Base-by-base conservation (phyloP, 495 filamentous ascomycete genomes). In the Daldinia grandis region DNA sequence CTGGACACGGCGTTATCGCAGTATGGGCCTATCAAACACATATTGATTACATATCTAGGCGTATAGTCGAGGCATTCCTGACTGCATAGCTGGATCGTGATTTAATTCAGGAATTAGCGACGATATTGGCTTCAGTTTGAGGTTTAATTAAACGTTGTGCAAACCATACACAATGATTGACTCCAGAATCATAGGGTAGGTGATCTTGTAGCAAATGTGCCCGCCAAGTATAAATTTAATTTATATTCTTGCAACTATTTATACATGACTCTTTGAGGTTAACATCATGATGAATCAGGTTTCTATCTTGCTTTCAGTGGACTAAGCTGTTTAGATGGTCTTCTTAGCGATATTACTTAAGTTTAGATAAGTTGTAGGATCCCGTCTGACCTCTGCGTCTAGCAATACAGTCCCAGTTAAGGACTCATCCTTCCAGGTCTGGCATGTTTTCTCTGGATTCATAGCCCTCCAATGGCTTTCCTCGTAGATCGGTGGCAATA, bases 1-100 rank as follows among this genome's bases (percentile, higher is more conserved):
- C 30, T 58, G 40, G 42, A 37, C 25, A 44, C 0, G 7, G 63
- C 63, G 54, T 66, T 66, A 66, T 66, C 62, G 63, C 63, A 58
- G 21, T 42, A 44, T 33, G 60, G 55, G 14, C 38, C 3, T 14
- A 35, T 35, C 12, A 35, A 35, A 35, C 10, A 35, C 33, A 35
- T 35, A 5, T 3, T 35, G 1, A 35, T 35, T 14, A 35, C 14
- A 35, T 35, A 35, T 3, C 10, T 35, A 14, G 9, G 31, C 31
- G 12, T 35, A 35, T 35, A 35, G 14, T 35, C 2, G 31, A 35
- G 6, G 10, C 10, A 3, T 35, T 35, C 10, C 14, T 35, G 10
- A 12, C 2, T 35, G 10, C 9, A 35, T 35, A 35, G 31, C 9
- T 35, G 14, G 33, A 35, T 35, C 33, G 12, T 14, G 33, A 35